Evolutionary conservation across 2,329 filamentous ascomycete genomes (phyloP), one percentile per base, ranked within the genome.

Genomic region (Aspergillus tubingensis): DNA sequence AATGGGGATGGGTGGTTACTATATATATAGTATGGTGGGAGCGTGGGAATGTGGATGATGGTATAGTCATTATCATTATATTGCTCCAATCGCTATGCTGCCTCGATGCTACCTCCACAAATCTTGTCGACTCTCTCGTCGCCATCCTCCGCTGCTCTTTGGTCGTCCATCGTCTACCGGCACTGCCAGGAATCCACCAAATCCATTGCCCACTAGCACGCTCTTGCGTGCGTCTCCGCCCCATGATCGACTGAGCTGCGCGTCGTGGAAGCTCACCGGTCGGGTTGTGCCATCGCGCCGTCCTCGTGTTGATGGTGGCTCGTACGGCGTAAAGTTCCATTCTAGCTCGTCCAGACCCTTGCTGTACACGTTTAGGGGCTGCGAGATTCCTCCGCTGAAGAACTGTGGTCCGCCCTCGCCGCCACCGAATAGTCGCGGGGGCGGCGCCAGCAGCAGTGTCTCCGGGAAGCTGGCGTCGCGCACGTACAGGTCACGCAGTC

Each of bases 401-500:
- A 65, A 61, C 38, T 69, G 71, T 1, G 72, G 68, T 0, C 70
- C 69, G 6, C 55, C 61, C 15, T 71, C 71, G n/a, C 69, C 72
- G 10, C 72, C 72, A 0, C 80, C 81, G 62, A 85, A 86, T 1
- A 82, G 76, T 6, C 82, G 79, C 1, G 80, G 81, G 2, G 91
- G 89, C 1, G 89, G 90, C 1, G 88, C 85, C 6, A 94, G 82
- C 13, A 92, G 83, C 5, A 97, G 85, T 10, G 88, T 84, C 67
- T 96, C 91, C 2, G 92, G 88, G 72, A 98, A 96, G 53, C 86
- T 83, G 25, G 89, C 86, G 69, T 97, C 92, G 54, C 91, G 89
- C 17, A 97, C 94, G 73, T 96, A 97, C 7, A 98, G 84, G 21
- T 88, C 85, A 38, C 83, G 83, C 8, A 98, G 82, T 38, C 84